phyloP scores from a whole-genome alignment of 257 asterid genomes.

The Jacaranda copaia region DNA sequence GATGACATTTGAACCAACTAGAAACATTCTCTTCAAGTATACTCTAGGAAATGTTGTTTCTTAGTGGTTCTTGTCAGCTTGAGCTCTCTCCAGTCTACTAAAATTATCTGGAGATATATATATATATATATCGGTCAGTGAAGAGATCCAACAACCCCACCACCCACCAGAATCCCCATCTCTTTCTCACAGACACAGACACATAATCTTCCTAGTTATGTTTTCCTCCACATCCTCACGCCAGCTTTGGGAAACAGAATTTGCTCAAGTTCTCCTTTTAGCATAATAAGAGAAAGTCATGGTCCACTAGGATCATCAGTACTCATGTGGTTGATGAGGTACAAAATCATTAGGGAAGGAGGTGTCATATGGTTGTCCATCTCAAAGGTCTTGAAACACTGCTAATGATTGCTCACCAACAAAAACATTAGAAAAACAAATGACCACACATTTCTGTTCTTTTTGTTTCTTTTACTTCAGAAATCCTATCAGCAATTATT shows the following conservation, averaged over 20 bases:
- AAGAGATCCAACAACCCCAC: conserved; percentile 12
- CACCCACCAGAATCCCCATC: neutral
- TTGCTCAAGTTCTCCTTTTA: conserved; percentile 12
- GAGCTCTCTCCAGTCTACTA: conserved; percentile 13
- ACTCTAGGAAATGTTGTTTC: conserved; percentile 21
- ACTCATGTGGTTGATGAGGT: conserved; percentile 26
- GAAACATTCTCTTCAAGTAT: conserved; percentile 4
- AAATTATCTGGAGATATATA: conserved; percentile 27
- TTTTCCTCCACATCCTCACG: neutral
- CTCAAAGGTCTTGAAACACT: neutral
- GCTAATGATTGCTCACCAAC: conserved; percentile 20
- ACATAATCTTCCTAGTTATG: neutral
- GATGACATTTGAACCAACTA: conserved; percentile 34
- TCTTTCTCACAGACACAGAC: neutral
- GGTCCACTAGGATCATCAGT: conserved; percentile 33
- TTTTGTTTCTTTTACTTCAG: conserved; percentile 23
- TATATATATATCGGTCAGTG: conserved; percentile 12
- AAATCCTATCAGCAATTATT: conserved; percentile 25
- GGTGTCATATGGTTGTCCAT: neutral
- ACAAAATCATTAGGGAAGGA: conserved; percentile 30
- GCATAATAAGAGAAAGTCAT: conserved; percentile 19
- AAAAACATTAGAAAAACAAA: conserved; percentile 10
- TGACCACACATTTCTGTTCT: conserved; percentile 14
- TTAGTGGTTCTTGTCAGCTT: conserved; percentile 7
- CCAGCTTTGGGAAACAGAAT: neutral